Evolutionary conservation across 2,329 filamentous ascomycete genomes (phyloP), one percentile per base, ranked within the genome.

Genomic region (Penicillium griseofulvum): DNA sequence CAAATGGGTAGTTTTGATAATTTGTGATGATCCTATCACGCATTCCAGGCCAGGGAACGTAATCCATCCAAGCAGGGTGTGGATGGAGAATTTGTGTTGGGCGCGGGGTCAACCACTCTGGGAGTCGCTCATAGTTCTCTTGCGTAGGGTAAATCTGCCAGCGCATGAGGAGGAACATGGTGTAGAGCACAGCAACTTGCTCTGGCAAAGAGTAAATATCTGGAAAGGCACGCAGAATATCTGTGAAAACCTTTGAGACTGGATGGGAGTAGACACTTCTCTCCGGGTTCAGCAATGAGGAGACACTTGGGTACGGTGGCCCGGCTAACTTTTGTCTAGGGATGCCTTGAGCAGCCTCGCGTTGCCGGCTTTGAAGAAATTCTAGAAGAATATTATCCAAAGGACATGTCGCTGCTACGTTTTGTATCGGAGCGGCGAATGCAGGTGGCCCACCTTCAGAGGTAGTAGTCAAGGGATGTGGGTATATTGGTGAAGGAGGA

Each of bases 141-240:
- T 82, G 81, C 0, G 89, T 90, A 0, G 91, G 90, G 28, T 84
- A 84, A 54, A 96, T 88, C 69, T 90, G 86, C 90, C 91, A 96
- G 39, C 87, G 83, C 87, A 94, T 90, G 60, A 91, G 70, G 31
- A 92, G 81, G 73, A 95, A 96, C 89, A 96, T 95, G 68, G 88
- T 78, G 70, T 92, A 95, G 8, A 96, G 80, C 7, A 90, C 85
- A 9, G 88, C 91, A 0, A 95, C 85, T 65, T 89, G 87, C 73
- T 96, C 91, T 0, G 91, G 91, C 0, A 95, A 80, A n/a, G 80
- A 81, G 4, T 82, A 83, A 29, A 96, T 85, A 64, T 89, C 87
- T 0, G 91, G 90, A 64, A 96, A 95, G n/a, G 88, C 90, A 60
- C 83, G 81, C 11, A 96, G 78, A 55, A 96, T 91, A 71, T 95